Percentiles rank a stretch among this genome's conserved stretches.
These are phyloP conservation scores for Tricholoma hemisulphureum DNA, from an alignment of 768 basidiomycete species.

Conservation along the genomic window DNA sequence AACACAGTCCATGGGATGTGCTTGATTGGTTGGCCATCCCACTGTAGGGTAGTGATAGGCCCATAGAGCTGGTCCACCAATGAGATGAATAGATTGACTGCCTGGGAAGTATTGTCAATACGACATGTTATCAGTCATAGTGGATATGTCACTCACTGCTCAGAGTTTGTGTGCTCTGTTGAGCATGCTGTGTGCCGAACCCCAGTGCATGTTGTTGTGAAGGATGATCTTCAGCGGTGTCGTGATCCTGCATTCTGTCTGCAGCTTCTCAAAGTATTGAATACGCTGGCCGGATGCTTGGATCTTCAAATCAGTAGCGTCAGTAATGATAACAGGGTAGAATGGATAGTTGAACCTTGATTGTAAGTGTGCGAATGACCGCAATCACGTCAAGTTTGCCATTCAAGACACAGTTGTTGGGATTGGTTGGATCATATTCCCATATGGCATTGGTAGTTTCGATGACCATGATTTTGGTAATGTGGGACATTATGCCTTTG, in stretches of 20 bases:
- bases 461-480: slow-evolving; percentile 23
- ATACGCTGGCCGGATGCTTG: slow-evolving; percentile 23
- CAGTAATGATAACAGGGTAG: neutral
- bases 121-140: slow-evolving; percentile 8
- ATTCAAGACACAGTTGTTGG: slow-evolving; percentile 23
- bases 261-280: slow-evolving; percentile 21
- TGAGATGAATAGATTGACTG: slow-evolving; percentile 9
- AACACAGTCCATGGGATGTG: slow-evolving; percentile 8
- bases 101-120: neutral
- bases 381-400: slow-evolving; percentile 26
- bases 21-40: neutral
- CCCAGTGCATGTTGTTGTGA: slow-evolving; percentile 27
- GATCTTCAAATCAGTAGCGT: slow-evolving; percentile 15
- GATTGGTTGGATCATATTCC: slow-evolving; percentile 29
- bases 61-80: slow-evolving; percentile 6
- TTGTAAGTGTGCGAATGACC: slow-evolving; percentile 27
- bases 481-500: slow-evolving; percentile 7
- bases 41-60: slow-evolving; percentile 8
- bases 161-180: slow-evolving; percentile 11
- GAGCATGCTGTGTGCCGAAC: slow-evolving; percentile 21
- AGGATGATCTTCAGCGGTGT: slow-evolving; percentile 21
- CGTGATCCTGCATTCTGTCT: slow-evolving; percentile 12
- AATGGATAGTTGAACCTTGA: slow-evolving; percentile 24
- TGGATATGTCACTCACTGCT: slow-evolving; percentile 3
- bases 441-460: slow-evolving; percentile 30